Evolutionary conservation across 306 rosid species (phyloP), one percentile per base, ranked within the genome.

Genomic region (Urtica urens): DNA sequence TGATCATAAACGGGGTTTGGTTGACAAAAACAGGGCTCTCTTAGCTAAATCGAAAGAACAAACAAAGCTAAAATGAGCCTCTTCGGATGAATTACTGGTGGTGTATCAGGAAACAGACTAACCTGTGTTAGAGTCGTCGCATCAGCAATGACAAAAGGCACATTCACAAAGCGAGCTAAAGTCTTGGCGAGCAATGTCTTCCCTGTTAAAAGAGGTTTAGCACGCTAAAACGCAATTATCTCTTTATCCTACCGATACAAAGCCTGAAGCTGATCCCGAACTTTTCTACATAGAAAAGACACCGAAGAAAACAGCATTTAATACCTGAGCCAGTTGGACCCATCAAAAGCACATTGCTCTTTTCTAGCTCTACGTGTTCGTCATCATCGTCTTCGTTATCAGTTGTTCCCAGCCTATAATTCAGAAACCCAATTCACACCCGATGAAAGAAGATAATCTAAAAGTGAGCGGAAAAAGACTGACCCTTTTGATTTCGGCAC

Each of bases 261-360:
- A 35, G 40, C 40, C 3, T 9, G 40, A 35, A 14, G n/a, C 11
- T 13, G 29, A 37, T 31, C 33, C 6, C 19, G 51, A 19, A 26
- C 23, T 23, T 20, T 20, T 9, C 14, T n/a, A 11, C 3, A 11
- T 30, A 33, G 38, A 54, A 40, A 56, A 20, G 38, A 14, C 16
- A 35, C 16, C 28, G 5, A 57, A 52, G 40, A 25, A 23, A 14
- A 4, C 8, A 10, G 51, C 14, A 8, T 19, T 23, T 25, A 57
- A n/a, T 53, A 87, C 96, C 96, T 40, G 97, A 88, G 42, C 97
- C 97, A 35, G 97, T 88, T 48, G 97, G 97, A 59, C 95, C 97
- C 93, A 88, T 88, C 68, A 88, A 58, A 57, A 88, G 97, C 49
- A 88, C 97, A 39, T 88, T 88, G 82, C 97, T 88, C 82, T 88